Base-by-base conservation (phyloP, 108 stramenopile genomes). In the Aureococcus anophagefferens region DNA sequence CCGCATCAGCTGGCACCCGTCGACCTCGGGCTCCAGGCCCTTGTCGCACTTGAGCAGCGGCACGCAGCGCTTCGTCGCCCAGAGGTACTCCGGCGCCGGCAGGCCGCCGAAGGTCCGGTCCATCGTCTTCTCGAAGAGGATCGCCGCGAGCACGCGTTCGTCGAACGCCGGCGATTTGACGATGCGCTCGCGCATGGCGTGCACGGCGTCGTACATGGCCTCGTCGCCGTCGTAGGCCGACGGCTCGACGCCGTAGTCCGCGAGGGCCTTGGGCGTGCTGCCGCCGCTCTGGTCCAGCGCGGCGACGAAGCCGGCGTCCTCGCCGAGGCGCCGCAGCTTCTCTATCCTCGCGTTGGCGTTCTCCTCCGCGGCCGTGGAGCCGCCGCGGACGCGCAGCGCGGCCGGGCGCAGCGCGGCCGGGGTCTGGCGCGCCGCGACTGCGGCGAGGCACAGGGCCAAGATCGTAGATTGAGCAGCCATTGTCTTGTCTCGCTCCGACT, bases 121-220 rank as follows among this genome's bases (percentile, higher is more conserved):
- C 83, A 89, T 84, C n/a, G 91, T 91, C 63, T 91, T 83, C 66
- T 91, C 89, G 72, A 91, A 91, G 33, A 91, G 75, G 64, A 91
- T 91, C 35, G 88, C 87, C 14, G 87, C 88, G 11, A 90, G 67
- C 3, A 86, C 79, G 16, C 80, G 76, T 65, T 89, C 86, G 33
- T 78, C 74, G 76, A 91, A 91, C 35, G 33, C 71, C 33, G 82
- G 84, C 44, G 77, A 77, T 13, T 85, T 88, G 35, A 89, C 82
- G 71, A 91, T 89, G 13, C 91, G 80, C 11, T 78, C 78, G 33
- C 91, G 77, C 88, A 91, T 91, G 67, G 81, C 81, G 74, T 91
- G 91, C 70, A 91, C 79, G 35, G 68, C 70, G 62, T 89, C 87
- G 75, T 51, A 89, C 91, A 91, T 91, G 33, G 75, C 70, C 11